These are phyloP conservation scores for Coleophoma cylindrospora DNA, from an alignment of 2,329 filamentous ascomycete genomes.

Conservation along the genomic window DNA sequence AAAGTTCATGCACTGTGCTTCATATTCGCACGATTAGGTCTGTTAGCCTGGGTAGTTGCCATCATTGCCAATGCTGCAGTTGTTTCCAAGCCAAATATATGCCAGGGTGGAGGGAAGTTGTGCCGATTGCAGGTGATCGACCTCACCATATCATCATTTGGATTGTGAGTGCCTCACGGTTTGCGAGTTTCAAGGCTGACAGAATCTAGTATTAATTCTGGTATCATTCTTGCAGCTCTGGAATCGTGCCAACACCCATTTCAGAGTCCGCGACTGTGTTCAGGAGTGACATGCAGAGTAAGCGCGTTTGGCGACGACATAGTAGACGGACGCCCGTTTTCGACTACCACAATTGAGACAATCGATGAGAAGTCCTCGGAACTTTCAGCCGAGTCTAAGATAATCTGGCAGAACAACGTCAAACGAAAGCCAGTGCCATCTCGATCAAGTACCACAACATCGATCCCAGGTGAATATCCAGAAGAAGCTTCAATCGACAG, in stretches of 20 bases:
- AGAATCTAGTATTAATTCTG: slow-evolving; percentile 13
- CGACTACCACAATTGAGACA: slow-evolving; percentile 2
- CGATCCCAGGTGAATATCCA: slow-evolving; percentile 3
- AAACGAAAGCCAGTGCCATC: slow-evolving; percentile 12
- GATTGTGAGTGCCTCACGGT: slow-evolving; percentile 12
- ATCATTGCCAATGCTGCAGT: slow-evolving; percentile 14
- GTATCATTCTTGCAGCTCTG: slow-evolving; percentile 18
- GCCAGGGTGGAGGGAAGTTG: slow-evolving; percentile 3
- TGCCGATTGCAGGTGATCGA: slow-evolving; percentile 14
- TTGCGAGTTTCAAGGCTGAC: slow-evolving; percentile 3
- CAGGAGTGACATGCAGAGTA: slow-evolving; percentile 9
- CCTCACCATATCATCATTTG: slow-evolving; percentile 12
- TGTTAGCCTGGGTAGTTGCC: slow-evolving; percentile 16
- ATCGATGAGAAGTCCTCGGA: neutral
- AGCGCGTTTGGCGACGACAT: slow-evolving; percentile 12
- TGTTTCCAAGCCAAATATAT: slow-evolving; percentile 10
- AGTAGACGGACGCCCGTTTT: slow-evolving; percentile 8
- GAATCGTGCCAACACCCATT: slow-evolving; percentile 21
- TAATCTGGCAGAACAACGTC: slow-evolving; percentile 3
- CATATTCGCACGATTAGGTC: slow-evolving; percentile 15
- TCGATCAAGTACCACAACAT: neutral
- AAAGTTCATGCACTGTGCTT: slow-evolving; percentile 17
- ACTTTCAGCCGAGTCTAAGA: neutral
- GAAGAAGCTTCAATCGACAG: neutral
- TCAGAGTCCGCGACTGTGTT: slow-evolving; percentile 7